Conservation (phyloP, 208 protist species). For the Wallacemonas sp. region DNA sequence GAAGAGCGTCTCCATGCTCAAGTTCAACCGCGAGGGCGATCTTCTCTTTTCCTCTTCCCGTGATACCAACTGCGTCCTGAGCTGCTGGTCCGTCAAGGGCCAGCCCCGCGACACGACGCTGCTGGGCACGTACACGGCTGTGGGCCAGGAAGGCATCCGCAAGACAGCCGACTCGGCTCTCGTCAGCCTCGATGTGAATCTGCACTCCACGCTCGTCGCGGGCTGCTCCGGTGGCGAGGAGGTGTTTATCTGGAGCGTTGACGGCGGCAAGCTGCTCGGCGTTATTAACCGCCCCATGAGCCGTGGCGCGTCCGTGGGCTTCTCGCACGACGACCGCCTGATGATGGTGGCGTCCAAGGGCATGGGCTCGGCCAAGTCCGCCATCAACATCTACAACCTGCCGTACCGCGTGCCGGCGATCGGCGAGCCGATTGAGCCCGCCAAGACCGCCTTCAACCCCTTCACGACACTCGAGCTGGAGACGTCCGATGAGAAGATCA, state of each 20-base stretch:
- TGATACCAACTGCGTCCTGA: constrained; percentile 88
- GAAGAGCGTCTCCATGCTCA: constrained; percentile 90
- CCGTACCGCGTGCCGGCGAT: constrained; percentile 54
- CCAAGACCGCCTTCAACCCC: constrained; percentile 62
- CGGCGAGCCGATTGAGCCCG: constrained; percentile 59
- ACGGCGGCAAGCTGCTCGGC: constrained; percentile 88
- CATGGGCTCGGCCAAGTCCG: constrained; percentile 64
- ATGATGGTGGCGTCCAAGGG: constrained; percentile 92
- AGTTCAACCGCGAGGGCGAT: constrained; percentile 98
- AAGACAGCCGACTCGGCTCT: constrained; percentile 83
- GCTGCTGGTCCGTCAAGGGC: constrained; percentile 83
- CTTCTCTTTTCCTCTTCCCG: constrained; percentile 96
- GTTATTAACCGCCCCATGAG: constrained; percentile 70
- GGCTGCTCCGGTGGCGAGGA: constrained; percentile 79
- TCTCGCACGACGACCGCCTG: constrained; percentile 89
- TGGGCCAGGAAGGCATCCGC: constrained; percentile 35
- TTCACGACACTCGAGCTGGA: constrained; percentile 52
- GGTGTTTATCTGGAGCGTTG: constrained; percentile 87
- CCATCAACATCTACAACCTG: constrained; percentile 91
- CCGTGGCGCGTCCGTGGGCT: constrained; percentile 69
- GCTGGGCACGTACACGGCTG: constrained; percentile 95
- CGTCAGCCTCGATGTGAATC: constrained; percentile 93
- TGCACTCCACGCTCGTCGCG: constrained; percentile 80
- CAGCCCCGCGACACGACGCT: constrained; percentile 88
- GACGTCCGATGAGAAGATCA: constrained; percentile 59